Percentiles rank a stretch among this genome's conserved stretches.
phyloP scores from a whole-genome alignment of 495 filamentous ascomycete genomes.

The Penicillium egyptiacum region DNA sequence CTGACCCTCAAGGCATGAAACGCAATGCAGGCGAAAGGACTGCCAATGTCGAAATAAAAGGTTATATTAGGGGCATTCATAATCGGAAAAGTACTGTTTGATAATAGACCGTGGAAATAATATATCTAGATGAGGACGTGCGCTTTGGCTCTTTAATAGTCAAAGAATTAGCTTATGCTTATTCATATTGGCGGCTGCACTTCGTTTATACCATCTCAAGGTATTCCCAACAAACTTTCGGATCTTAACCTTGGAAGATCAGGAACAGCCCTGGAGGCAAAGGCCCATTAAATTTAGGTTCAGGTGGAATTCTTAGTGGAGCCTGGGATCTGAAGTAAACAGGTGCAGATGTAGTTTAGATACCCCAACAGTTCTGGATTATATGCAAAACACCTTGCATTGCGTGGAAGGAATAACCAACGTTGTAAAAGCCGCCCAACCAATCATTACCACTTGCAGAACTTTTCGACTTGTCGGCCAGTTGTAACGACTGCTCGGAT shows the following conservation, averaged over 20 bases:
- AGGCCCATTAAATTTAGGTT: background rate
- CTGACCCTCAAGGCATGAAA: conserved; percentile 21
- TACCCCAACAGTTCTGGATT: conserved; percentile 49
- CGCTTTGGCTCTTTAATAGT: background rate
- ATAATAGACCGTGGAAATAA: background rate
- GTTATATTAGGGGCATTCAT: conserved; percentile 19
- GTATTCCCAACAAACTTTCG: background rate
- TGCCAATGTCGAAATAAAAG: conserved; percentile 27
- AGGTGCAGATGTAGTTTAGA: conserved; percentile 56
- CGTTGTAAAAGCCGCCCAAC: conserved; percentile 25
- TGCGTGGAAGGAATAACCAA: background rate
- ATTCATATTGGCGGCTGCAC: conserved; percentile 5
- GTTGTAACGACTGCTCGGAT: conserved; percentile 29
- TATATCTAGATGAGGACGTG: background rate
- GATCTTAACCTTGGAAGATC: background rate
- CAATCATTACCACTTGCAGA: conserved; percentile 25
- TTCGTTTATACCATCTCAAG: background rate
- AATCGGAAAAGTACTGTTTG: background rate
- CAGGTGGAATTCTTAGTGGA: background rate
- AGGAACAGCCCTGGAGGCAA: too few relatives aligned
- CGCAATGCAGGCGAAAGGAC: conserved; percentile 26
- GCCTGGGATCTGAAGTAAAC: too few relatives aligned
- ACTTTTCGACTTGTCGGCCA: conserved; percentile 19
- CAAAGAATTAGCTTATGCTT: conserved; percentile 7
- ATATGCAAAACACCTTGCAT: background rate